Base-by-base conservation (phyloP, 2,329 filamentous ascomycete species). In the Byssoonygena ceratinophila region DNA sequence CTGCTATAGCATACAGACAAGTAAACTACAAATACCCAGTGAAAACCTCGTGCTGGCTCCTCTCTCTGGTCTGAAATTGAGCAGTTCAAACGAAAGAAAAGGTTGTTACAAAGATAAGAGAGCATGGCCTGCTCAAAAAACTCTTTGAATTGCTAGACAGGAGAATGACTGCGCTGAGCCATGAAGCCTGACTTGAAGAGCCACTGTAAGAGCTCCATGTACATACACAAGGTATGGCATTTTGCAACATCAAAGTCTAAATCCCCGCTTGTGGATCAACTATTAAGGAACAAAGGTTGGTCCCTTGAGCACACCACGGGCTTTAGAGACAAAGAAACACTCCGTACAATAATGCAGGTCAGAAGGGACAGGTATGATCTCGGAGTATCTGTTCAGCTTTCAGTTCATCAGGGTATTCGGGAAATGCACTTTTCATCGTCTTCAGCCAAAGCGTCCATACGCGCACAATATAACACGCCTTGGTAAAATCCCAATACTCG, bases 361-460 rank as follows among this genome's bases (percentile, higher is more conserved):
- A 34, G 32, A 34, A 34, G 12, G 32, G 32, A 34, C 32, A 34
- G 32, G 31, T 55, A 53, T 27, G 51, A 41, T 47, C 46, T 53
- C 51, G 51, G 39, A 55, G 54, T 46, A 53, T 40, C 9, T 41
- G 51, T 47, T 55, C 54, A 46, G 54, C 54, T 31, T 18, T 34
- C 29, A 55, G 46, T 32, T 55, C 54, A 16, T 51, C 47, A 14
- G 45, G 32, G 31, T 55, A 55, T 51, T 45, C 46, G 46, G 54
- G 54, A 52, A 56, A 37, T 47, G 44, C 46, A 40, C 25, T 29
- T 51, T 54, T 54, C 22, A 56, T 51, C 11, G 29, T 46, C 41
- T 56, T 51, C 7, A 25, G 27, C 54, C 54, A 56, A 14, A 53
- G 46, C 34, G 41, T 46, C 47, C 50, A 46, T 34, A 51, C 48